phyloP scores from a whole-genome alignment of 73 alveolate species.

The Tetrahymena elliotti region DNA sequence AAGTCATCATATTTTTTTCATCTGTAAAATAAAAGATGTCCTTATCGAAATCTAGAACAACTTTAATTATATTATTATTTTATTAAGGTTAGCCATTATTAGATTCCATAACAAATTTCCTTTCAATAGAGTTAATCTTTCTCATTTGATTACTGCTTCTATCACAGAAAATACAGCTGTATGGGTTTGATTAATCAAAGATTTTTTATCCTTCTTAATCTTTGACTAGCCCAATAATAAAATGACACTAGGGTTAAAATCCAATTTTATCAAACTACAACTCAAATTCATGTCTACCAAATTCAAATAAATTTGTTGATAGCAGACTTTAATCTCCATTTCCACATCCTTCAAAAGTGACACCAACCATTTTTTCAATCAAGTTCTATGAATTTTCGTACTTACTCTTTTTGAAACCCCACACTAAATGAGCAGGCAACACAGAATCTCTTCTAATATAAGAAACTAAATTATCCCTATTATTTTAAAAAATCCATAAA shows the following conservation, averaged over 20 bases:
- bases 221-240: neutral
- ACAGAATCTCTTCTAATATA: neutral
- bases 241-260: neutral
- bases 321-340: neutral
- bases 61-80: neutral
- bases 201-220: neutral
- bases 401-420: neutral
- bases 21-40: neutral
- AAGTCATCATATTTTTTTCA: neutral
- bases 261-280: neutral
- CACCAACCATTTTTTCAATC: neutral
- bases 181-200: neutral
- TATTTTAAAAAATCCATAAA: too few species aligned
- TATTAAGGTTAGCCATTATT: neutral
- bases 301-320: neutral
- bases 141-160: neutral
- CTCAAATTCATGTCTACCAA: neutral
- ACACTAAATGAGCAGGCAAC: neutral
- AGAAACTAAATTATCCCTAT: neutral
- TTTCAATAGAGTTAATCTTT: neutral
- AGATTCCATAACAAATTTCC: neutral
- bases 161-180: neutral
- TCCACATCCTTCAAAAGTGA: neutral
- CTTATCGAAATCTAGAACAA: neutral
- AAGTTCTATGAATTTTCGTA: neutral